Base-by-base conservation (phyloP, 768 basidiomycete species). In the Ramaria sp. region DNA sequence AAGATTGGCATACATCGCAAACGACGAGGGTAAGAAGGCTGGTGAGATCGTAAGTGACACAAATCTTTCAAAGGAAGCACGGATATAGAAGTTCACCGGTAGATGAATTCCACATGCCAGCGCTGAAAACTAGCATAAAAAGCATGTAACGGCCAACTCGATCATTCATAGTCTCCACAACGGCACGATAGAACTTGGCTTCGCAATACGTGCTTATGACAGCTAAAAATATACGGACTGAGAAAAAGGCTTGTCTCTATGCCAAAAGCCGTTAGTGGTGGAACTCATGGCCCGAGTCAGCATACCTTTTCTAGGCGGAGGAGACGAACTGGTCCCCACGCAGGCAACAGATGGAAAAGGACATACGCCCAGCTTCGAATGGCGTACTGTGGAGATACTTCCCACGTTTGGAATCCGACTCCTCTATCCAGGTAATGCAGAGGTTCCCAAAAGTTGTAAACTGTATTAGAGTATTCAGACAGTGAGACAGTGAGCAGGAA, bases 381-480 rank as follows among this genome's bases (percentile, higher is more conserved):
- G n/a, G 93, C 82, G 64, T 84, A 96, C 50, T 76, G 71, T 10
- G 96, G 93, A 8, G 93, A 88, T 5, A 89, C 80, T 65, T 99
- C 96, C 96, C 96, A 99, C 0, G 96, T 98, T 69, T 98, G 95
- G 67, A 99, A 97, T 7, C 88, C 96, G 57, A 82, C 75, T 24
- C 90, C 91, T 55, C 82, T 72, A 56, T 84, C 79, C 55, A 96
- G 74, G 64, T 93, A 94, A 70, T 99, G 96, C 15, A 99, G 71
- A 18, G 96, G 96, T 64, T 98, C 96, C 91, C 91, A 98, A 68
- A 96, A 99, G 70, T 99, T 99, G 77, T 83, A 99, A 12, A 96
- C 96, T 99, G 59, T 50, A 13, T 41, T 38, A 20, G 55, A 13
- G 48, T 16, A 42, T 18, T 36, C 5, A 49, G 52, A 25, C 39